phyloP scores from a whole-genome alignment of 345 rosid species.

The Adansonia digitata region DNA sequence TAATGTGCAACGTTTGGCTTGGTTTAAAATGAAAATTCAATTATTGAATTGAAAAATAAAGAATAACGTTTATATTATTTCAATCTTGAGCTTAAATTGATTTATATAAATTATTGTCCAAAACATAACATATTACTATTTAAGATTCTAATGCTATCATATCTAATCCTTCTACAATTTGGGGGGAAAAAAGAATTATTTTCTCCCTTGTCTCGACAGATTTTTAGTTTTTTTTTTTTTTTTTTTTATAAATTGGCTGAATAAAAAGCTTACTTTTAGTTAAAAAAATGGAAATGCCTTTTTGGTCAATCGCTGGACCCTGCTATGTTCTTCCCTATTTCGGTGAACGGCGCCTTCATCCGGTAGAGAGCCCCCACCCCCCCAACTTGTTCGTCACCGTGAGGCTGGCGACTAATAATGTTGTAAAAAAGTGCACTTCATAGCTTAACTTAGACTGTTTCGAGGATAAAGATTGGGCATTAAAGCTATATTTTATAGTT shows the following conservation, averaged over 20 bases:
- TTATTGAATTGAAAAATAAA: not conserved
- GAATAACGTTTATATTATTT: not conserved
- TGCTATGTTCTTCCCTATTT: not conserved
- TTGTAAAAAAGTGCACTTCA: not conserved
- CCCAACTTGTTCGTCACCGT: not conserved
- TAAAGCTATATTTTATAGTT: not conserved
- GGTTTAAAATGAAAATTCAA: too few species aligned
- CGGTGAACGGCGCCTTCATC: not conserved
- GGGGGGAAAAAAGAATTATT: too few species aligned
- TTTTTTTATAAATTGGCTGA: not conserved
- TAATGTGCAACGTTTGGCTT: too few species aligned
- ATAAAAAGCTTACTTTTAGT: not conserved
- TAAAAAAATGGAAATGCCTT: not conserved
- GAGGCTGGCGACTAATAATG: not conserved
- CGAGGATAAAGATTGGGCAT: not conserved
- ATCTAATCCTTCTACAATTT: too few species aligned
- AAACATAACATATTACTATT: too few species aligned
- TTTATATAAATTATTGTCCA: too few species aligned
- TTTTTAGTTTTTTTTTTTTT: not conserved
- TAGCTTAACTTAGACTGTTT: not conserved
- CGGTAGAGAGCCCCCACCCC: not conserved
- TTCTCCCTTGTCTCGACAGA: not conserved
- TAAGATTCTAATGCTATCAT: too few species aligned
- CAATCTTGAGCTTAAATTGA: too few species aligned
- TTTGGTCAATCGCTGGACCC: not conserved